Conservation (phyloP, 768 basidiomycete species). For the Suillus alpinus region DNA sequence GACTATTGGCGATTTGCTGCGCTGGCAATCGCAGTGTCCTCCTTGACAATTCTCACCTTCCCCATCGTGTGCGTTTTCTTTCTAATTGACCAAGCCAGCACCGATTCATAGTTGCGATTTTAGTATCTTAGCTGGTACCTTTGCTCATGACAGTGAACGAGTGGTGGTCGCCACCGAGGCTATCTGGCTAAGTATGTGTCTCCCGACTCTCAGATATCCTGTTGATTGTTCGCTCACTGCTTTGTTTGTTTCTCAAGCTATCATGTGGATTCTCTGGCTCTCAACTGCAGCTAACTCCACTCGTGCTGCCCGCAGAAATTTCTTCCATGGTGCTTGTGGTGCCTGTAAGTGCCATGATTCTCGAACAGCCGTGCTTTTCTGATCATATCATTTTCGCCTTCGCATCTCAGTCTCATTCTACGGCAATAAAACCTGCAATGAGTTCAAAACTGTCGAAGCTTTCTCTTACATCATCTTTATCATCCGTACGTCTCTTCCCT, state of each 20-base stretch:
- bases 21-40: constrained; percentile 28
- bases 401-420: constrained; percentile 9
- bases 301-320: background rate
- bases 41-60: constrained; percentile 28
- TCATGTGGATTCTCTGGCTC: constrained; percentile 41
- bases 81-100: background rate
- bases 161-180: constrained; percentile 32
- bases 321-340: constrained; percentile 11
- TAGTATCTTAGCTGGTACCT: constrained; percentile 23
- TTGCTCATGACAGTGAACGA: too few species aligned
- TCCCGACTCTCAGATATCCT: background rate
- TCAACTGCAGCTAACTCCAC: constrained; percentile 31
- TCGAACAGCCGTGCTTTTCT: background rate
- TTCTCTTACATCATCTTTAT: constrained; percentile 37
- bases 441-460: constrained; percentile 30
- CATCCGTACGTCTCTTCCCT: constrained; percentile 21
- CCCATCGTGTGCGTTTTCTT: constrained; percentile 22
- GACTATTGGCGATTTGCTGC: constrained; percentile 22
- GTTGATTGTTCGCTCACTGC: background rate
- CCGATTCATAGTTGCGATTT: background rate
- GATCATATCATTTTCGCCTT: background rate
- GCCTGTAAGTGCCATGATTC: constrained; percentile 2
- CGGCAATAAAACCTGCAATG: constrained; percentile 19
- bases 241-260: constrained; percentile 12
- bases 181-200: constrained; percentile 33